Evolutionary conservation across 345 rosid species (phyloP), one percentile per base, ranked within the genome.

Genomic region (Ailanthus altissimus): DNA sequence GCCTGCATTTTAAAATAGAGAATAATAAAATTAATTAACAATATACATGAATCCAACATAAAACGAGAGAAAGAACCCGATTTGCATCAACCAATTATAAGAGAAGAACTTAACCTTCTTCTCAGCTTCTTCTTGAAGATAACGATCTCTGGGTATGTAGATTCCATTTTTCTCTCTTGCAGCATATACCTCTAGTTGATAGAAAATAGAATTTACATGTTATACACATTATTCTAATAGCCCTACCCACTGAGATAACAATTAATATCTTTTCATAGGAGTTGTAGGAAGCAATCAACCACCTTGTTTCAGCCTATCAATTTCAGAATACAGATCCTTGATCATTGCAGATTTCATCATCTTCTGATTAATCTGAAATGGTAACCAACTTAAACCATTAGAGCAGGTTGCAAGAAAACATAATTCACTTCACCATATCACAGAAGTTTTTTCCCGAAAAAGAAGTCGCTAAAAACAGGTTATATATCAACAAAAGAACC

Each of bases 301-400:
- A 94, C 99, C 99, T 91, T 97, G 98, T 86, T 94, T 97, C 75
- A 97, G 90, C 68, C 97, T 84, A 82, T 97, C 98, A 84, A 97
- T 97, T 86, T 97, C 97, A 80, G 95, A 92, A 78, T 97, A 94
- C n/a, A 97, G 78, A 89, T 94, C 98, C 85, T 94, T 97, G 84
- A 94, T 94, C 89, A 94, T 77, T 59, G 98, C 99, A 80, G 98
- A 84, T 88, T 97, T 97, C 99, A 97, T 94, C 98, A 97, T 92
- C 97, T 97, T 97, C 84, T 97, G 99, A 84, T 97, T 97, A 75
- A 97, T 83, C 99, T 95, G 93, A 77, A 64, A 81, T 20, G 51
- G 49, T 46, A 66, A 67, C 28, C 75, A 78, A 36, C 25, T 51
- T 21, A 77, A 76, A 20, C 21, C 68, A 81, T 77, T 26, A 72